Evolutionary conservation across 2,329 filamentous ascomycete species (phyloP), one percentile per base, ranked within the genome.

Genomic region (Fusarium sp.): DNA sequence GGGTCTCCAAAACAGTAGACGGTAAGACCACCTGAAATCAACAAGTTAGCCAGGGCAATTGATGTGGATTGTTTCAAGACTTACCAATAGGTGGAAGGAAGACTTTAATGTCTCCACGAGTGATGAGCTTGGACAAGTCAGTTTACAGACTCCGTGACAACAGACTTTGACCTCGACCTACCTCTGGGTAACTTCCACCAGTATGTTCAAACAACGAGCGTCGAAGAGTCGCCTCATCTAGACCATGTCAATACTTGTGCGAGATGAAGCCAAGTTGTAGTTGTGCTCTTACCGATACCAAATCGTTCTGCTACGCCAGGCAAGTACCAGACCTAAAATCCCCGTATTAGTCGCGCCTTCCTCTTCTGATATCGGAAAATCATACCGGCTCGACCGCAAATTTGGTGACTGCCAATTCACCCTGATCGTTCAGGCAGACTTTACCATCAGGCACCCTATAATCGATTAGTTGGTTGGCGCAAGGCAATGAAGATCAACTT

Each of bases 1-100:
- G 94, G 94, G 73, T 98, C 94, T 45, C 96, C 96, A 78, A 99
- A 99, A 80, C 93, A 96, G 82, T 99, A 98, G 11, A 98, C 96
- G 0, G 96, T 98, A 72, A 98, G 83, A 11, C 95, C 96, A 60
- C 94, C 86, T 88, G 23, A 3, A 6, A 11, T 25, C 37, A 7
- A 37, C 34, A 28, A 11, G 62, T 75, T 56, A 74, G 62, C 37
- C 23, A 11, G n/a, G n/a, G 19, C n/a, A n/a, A 25, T 26, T 21
- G 6, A 37, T 18, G 19, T 16, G 10, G 19, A 19, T 13, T 14
- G 9, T 14, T 10, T n/a, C 21, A 3, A 26, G 19, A 68, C 78
- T 70, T 80, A 88, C 87, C 96, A 78, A 99, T 98, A 6, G 96
- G 96, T 31, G 96, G 96, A 45, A 98, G 83, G 82, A 98, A 99